Base-by-base conservation (phyloP, 1,139 yeast genomes). In the Hyphopichia khmerensis region DNA sequence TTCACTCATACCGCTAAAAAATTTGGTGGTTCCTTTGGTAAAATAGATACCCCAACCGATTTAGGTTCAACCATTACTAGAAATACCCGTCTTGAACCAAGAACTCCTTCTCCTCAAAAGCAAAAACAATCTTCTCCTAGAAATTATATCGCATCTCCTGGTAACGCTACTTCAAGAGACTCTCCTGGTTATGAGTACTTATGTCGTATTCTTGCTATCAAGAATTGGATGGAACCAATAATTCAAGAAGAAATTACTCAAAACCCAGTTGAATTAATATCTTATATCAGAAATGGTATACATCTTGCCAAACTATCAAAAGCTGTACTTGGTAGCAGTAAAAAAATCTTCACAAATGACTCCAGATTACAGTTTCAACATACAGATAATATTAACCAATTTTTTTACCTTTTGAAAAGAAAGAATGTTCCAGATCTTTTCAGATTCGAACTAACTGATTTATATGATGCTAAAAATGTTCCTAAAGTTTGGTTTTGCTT, bases 401-500 rank as follows among this genome's bases (percentile, higher is more conserved):
- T 93, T 62, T 85, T 93, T 60, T 75, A 80, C 23, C 78, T 93
- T 45, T 69, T 89, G 33, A 86, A 81, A 43, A 79, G 72, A 48
- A 75, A 89, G 49, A 82, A 81, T 29, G 82, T 93, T 51, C 99
- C 99, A 0, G 95, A 83, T 51, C 72, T 90, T 41, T 93, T 91
- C 59, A 75, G 89, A 38, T 93, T 93, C 59, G 98, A 91, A 59
- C 75, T 91, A 45, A 90, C 96, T 2, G 99, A 93, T 64, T 72
- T 93, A 35, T 95, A 90, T 63, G 98, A 93, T 59, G 87, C 87
- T 55, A 91, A 90, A 55, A 88, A 93, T 56, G 79, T 91, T 18
- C 98, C 99, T 17, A 91, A 89, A 57, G 98, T 95, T 18, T 87
- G 95, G 64, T 91, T 90, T 60, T 90, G 98, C 55, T 69, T 93